Base-by-base conservation (phyloP, 2,329 filamentous ascomycete species). In the Ceratocystis smalleyi region DNA sequence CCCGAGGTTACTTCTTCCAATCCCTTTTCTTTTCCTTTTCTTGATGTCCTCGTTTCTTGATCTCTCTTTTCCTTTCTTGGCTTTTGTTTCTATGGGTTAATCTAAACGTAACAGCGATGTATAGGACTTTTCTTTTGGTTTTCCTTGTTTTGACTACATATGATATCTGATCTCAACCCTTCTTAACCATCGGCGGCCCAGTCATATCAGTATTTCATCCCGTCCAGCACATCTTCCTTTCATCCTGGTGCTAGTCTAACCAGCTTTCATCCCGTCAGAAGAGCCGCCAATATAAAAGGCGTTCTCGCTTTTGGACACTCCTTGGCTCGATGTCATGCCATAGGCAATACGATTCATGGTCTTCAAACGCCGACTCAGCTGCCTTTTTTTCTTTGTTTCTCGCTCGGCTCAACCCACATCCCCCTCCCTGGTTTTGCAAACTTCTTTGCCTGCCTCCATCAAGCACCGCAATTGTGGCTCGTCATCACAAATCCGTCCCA, bases 401-500 rank as follows among this genome's bases (percentile, higher is more conserved):
- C 22, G 5, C 47, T 24, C 10, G 8, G 12, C 47, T 22, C 47
- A 49, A 10, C 19, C 4, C n/a, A 19, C 22, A 10, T 19, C 8
- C 19, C 35, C 35, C 35, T 22, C n/a, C 8, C 47, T 49, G n/a
- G 22, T 12, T 19, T 49, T n/a, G n/a, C 5, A 10, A 24, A 22
- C n/a, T 8, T 22, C 17, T 22, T n/a, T 49, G 45, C 19, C 49
- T 27, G 5, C 24, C 27, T 27, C 22, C 22, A 15, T 17, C 51
- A 27, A 55, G 22, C 51, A 55, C 27, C 51, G 51, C 51, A 55
- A 55, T 32, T 32, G 51, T 55, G 51, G 51, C 51, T 55, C 51
- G 22, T 27, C 51, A 7, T n/a, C 12, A 15, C 12, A 12, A 55
- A 22, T 27, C 10, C 22, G 22, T 32, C 17, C 22, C 51, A 30